Base-by-base conservation (phyloP, 352 stramenopile genomes). In the Plasmopara muralis region DNA sequence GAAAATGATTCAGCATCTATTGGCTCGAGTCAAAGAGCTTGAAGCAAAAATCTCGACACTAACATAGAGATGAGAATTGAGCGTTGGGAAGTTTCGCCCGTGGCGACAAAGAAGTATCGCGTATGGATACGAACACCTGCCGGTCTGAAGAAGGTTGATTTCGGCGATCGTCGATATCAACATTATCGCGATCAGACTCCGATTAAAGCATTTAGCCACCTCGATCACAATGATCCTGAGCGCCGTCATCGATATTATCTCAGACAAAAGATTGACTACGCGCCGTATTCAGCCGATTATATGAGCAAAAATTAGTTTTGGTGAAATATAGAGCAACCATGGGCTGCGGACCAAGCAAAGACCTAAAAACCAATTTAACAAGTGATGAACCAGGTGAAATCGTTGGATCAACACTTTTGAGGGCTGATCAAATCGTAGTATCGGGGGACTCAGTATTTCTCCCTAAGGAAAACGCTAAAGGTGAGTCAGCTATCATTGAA, bases 1-100 rank as follows among this genome's bases (percentile, higher is more conserved):
- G 20, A n/a, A 25, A 49, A 57, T 57, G 50, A 57, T 57, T 39
- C 10, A 57, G 15, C 15, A 50, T 39, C 42, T 57, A 1, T 25
- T 25, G 20, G 20, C 20, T 25, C 20, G 20, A 25, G 20, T 47
- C 39, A 29, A 50, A 18, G 44, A 50, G 20, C 38, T 49, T 25
- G 29, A 49, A 25, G 43, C 43, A 49, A 49, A 49, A 15, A 2
- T 49, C 20, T 49, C 29, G 37, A 39, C 43, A 39, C 43, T 49
- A 39, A 49, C 38, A 49, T 39, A 49, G 43, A 49, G 42, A 47
- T 47, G 42, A 9, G 33, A 20, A 35, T 47, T 47, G 33, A 20
- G 10, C 37, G 42, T 9, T 47, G 20, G 20, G 20, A 25, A 25
- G 20, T 25, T 25, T 25, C 20, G 20, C 20, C 20, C 20, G 20